phyloP scores from a whole-genome alignment of 2,329 filamentous ascomycete genomes.

The Alternaria solani region DNA sequence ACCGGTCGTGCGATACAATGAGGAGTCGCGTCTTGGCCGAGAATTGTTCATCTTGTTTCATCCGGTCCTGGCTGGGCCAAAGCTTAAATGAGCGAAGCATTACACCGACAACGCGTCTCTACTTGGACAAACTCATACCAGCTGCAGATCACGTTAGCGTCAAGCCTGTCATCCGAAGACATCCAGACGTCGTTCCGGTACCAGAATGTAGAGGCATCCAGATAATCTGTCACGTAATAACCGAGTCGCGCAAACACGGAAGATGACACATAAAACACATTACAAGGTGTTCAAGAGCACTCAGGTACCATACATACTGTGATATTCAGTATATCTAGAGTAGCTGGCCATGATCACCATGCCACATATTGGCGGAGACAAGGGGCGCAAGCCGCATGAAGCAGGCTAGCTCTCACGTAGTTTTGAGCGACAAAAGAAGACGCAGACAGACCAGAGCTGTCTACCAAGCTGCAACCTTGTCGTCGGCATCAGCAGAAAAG shows the following conservation, averaged over 20 bases:
- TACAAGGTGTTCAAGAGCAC: not conserved
- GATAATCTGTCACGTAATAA: not conserved
- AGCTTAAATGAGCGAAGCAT: conserved; percentile 15
- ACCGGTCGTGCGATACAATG: too few relatives aligned
- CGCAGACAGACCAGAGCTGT: not conserved
- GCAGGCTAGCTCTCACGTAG: not conserved
- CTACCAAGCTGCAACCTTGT: conserved; percentile 44
- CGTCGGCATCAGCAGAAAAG: conserved; percentile 26
- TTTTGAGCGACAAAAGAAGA: not conserved
- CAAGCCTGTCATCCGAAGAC: not conserved
- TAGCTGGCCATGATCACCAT: conserved; percentile 17
- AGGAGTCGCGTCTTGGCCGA: not conserved
- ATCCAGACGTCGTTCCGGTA: not conserved
- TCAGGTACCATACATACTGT: not conserved
- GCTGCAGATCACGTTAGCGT: not conserved
- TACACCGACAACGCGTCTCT: not conserved
- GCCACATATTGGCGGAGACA: conserved; percentile 6
- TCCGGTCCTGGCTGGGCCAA: conserved; percentile 2
- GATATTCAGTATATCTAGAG: conserved; percentile 7
- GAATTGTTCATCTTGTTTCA: conserved; percentile 5
- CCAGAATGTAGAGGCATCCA: not conserved
- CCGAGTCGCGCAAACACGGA: not conserved
- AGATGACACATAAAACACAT: not conserved
- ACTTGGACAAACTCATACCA: not conserved
- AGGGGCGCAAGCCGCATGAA: not conserved